Evolutionary conservation across 768 basidiomycete species (phyloP), one percentile per base, ranked within the genome.

Genomic region (Daedalea quercina): DNA sequence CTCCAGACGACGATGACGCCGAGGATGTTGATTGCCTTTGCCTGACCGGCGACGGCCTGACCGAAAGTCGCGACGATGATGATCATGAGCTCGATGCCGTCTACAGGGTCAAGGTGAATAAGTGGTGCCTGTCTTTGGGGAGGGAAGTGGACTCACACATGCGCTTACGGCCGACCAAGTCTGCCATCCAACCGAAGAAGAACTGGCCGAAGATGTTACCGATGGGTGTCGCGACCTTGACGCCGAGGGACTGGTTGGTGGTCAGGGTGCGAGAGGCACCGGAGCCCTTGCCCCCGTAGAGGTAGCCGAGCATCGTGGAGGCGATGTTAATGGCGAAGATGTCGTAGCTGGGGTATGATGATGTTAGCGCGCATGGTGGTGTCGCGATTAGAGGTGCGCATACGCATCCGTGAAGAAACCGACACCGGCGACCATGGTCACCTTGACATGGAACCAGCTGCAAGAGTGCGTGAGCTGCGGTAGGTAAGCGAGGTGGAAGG

Each of bases 251-350:
- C 66, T 92, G 87, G 63, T 87, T 79, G 47, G 73, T 49, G 53
- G 71, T 77, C 44, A 85, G 57, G 55, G 58, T 65, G 31, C 65
- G 46, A 28, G 45, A 44, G 34, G 50, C 19, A 28, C 34, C 22
- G 9, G 37, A 48, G 37, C 44, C n/a, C 6, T 23, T 24, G 42
- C 15, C 65, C 43, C 81, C 80, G 50, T 94, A 94, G 52, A 93
- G 83, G 62, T 85, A 89, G 23, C 85, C 89, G 52, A 95, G 69
- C 90, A 94, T 94, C 0, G 75, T 74, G 0, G 87, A 81, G 0
- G 81, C 90, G 43, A 94, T 88, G 67, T 85, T 90, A 70, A 94
- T 94, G 7, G 90, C 87, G 62, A 94, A 96, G 54, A 94, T 85
- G 56, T 92, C 90, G 61, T 90, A 90, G 54, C 80, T 81, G 51